These are phyloP conservation scores for Mycena epipterygia DNA, from an alignment of 768 basidiomycete genomes.

Conservation along the genomic window DNA sequence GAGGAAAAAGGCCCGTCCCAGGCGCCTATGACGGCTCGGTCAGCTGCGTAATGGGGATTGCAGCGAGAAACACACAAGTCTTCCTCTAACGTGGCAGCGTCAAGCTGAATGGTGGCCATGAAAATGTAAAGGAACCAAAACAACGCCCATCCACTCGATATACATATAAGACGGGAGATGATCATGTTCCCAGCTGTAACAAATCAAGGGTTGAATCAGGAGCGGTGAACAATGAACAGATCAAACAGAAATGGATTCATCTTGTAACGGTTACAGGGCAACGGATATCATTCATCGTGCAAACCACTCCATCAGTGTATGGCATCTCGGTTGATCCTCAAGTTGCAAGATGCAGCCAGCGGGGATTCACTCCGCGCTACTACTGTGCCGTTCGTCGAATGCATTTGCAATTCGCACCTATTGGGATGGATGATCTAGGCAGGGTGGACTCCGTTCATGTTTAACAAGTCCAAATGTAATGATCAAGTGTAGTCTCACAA, in stretches of 20 bases:
- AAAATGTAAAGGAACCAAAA: not conserved
- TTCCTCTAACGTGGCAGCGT: not conserved
- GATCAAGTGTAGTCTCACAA: not conserved
- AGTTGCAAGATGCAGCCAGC: no score
- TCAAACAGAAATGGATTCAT: not conserved
- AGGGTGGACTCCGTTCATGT: not conserved
- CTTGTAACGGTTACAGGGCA: not conserved
- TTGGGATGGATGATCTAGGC: constrained; percentile 1
- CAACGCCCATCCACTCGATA: no score
- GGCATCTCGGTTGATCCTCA: no score
- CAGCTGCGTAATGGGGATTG: not conserved
- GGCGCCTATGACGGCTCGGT: not conserved
- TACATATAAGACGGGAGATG: constrained; percentile 4
- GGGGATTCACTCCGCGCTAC: not conserved
- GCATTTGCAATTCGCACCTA: not conserved
- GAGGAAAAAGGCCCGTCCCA: not conserved
- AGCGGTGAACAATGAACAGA: not conserved
- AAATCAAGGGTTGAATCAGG: not conserved
- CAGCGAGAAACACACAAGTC: not conserved
- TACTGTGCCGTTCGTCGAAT: not conserved
- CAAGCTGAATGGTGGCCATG: constrained; percentile 1
- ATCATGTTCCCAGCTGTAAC: not conserved
- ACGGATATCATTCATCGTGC: not conserved
- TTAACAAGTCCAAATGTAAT: not conserved
- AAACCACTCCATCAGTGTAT: constrained; percentile 3